Base-by-base conservation (phyloP, 495 filamentous ascomycete genomes). In the Ascodesmis nigricans region DNA sequence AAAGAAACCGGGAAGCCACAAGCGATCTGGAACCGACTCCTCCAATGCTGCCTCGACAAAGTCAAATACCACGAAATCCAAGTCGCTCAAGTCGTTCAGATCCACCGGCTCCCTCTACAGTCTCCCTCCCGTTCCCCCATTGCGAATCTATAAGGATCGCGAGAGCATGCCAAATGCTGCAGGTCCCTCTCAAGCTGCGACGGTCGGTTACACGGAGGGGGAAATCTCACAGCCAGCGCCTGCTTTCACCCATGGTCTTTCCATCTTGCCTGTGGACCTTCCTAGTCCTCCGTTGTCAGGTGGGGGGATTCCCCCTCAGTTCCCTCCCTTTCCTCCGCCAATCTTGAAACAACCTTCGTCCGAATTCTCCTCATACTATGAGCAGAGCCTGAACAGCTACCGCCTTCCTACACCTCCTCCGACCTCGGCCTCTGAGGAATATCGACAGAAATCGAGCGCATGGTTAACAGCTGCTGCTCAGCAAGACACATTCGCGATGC, bases 91-190 rank as follows among this genome's bases (percentile, higher is more conserved):
- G 7, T 9, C 10, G n/a, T 31, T 32, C 24, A 26, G 45, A 20
- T 21, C 19, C 15, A 38, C 42, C 10, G 35, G 28, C 10, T 49
- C 45, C 15, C 31, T 50, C 9, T 42, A 50, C 25, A 49, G 38
- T 32, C 36, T 50, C 9, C 47, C 47, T 23, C 46, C 47, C 14
- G 39, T 50, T 33, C 38, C 46, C 14, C 47, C 47, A 21, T 37
- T 50, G 31, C 40, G 49, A n/a, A 50, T 50, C 34, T 32, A 50
- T 28, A 50, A 50, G 28, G 18, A 37, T 30, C 35, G 33, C 16
- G 26, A n/a, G n/a, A n/a, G n/a, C n/a, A n/a, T n/a, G n/a, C 20
- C 26, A 19, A 16, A n/a, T 25, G 26, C 21, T 17, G 9, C 10
- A 20, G 16, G 30, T 7, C 30, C 6, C 5, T 14, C 13, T 6